phyloP scores from a whole-genome alignment of 148 eudicot genomes.

The Beta vulgaris region DNA sequence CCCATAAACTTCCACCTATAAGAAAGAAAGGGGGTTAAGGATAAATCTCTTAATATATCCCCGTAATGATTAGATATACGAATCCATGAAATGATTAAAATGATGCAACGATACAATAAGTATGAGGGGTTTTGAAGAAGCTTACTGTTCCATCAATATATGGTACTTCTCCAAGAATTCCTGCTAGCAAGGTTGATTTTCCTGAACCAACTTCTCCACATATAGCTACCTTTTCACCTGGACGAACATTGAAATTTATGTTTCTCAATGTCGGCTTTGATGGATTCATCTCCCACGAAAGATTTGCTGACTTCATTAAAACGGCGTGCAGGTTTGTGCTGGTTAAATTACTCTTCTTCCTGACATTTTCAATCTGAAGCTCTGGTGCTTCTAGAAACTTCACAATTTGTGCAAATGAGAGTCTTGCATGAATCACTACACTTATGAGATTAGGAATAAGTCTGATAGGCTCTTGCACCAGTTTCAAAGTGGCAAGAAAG shows the following conservation, averaged over 20 bases:
- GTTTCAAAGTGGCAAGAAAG: conserved; percentile 72
- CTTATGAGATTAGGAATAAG: conserved; percentile 75
- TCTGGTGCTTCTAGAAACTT: conserved; percentile 76
- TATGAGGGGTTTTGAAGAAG: not conserved
- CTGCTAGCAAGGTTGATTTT: conserved; percentile 78
- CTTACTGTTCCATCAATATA: conserved; percentile 67
- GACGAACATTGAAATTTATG: conserved; percentile 50
- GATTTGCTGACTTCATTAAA: conserved; percentile 48
- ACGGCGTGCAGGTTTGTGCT: conserved; percentile 25
- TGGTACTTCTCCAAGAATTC: conserved; percentile 91
- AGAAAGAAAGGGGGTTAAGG: not conserved
- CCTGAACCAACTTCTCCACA: conserved; percentile 98
- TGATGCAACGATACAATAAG: not conserved
- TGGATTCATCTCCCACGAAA: conserved; percentile 66
- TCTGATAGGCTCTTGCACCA: conserved; percentile 80
- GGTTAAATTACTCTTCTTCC: conserved; percentile 30
- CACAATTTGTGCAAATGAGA: conserved; percentile 62
- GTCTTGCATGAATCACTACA: conserved; percentile 72
- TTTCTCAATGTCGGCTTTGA: conserved; percentile 52
- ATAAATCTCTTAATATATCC: no score
- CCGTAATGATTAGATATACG: no score
- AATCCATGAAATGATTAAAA: not conserved
- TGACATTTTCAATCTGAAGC: conserved; percentile 47
- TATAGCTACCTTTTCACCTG: conserved; percentile 68
- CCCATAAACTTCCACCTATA: conserved; percentile 67